Percentiles rank a stretch among this genome's conserved stretches.
Conservation (phyloP, 2,329 filamentous ascomycete species). For the Exophiala dermatitidis region DNA sequence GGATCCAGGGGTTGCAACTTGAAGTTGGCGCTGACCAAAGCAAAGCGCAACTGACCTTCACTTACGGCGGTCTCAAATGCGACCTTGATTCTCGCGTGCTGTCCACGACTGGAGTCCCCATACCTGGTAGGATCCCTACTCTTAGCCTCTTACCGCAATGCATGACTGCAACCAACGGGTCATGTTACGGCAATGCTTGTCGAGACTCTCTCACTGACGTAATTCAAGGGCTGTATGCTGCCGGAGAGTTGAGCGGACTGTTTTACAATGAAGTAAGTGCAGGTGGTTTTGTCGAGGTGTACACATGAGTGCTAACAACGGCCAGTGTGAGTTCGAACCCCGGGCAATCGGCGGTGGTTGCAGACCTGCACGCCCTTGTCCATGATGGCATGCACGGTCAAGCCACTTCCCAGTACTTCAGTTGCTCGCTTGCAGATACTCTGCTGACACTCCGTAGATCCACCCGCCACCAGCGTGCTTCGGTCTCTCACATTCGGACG, state of each 20-base stretch:
- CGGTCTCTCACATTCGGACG: constrained; percentile 22
- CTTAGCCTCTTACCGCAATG: neutral
- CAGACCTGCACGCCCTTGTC: neutral
- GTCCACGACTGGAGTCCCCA: constrained; percentile 36
- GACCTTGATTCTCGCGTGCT: constrained; percentile 36
- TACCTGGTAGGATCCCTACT: constrained; percentile 25
- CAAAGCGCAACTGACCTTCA: constrained; percentile 29
- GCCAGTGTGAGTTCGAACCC: constrained; percentile 7
- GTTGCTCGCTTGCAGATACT: neutral
- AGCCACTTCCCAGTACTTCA: neutral
- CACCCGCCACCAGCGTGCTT: constrained; percentile 21
- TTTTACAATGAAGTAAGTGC: constrained; percentile 20
- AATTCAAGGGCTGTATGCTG: constrained; percentile 24
- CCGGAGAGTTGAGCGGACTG: constrained; percentile 21
- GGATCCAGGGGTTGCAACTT: neutral
- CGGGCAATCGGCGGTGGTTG: neutral
- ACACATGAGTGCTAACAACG: neutral
- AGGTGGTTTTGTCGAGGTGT: neutral
- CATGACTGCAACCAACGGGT: neutral
- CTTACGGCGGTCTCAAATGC: constrained; percentile 34
- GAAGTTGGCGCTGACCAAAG: neutral
- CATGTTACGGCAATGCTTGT: neutral
- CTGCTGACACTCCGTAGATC: constrained; percentile 11
- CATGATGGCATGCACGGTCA: neutral
- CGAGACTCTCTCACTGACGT: neutral